Conservation (phyloP, 1,139 yeast genomes). For the Martiniozyma asiatica region DNA sequence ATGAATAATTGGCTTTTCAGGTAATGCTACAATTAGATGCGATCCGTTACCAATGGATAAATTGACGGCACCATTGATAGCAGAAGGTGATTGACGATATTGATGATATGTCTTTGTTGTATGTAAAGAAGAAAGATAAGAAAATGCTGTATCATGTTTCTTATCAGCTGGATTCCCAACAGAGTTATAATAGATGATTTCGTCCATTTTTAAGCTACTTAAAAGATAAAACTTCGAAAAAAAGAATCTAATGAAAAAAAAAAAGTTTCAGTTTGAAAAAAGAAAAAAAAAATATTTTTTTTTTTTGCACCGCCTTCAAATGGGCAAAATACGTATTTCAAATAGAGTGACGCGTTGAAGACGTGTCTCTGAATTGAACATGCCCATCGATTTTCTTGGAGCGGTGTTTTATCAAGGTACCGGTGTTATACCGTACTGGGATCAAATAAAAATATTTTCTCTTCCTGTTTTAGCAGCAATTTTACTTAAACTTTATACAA, state of each 20-base stretch:
- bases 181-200: slow-evolving; percentile 43
- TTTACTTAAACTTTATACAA: slow-evolving; percentile 51
- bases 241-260: not conserved
- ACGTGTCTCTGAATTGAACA: slow-evolving; percentile 18
- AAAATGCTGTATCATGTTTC: slow-evolving; percentile 33
- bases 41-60: slow-evolving; percentile 33
- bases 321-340: too few relatives aligned
- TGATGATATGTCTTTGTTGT: slow-evolving; percentile 37
- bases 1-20: slow-evolving; percentile 59
- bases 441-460: slow-evolving; percentile 37
- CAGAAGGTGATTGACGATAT: slow-evolving; percentile 42
- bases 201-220: slow-evolving; percentile 46
- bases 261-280: slow-evolving; percentile 1
- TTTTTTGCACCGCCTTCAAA: too few relatives aligned
- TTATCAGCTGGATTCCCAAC: slow-evolving; percentile 38
- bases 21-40: slow-evolving; percentile 44
- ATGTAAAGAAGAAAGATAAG: slow-evolving; percentile 37
- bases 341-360: too few relatives aligned
- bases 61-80: slow-evolving; percentile 29
- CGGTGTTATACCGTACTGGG: slow-evolving; percentile 62
- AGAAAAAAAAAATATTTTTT: slow-evolving; percentile 2
- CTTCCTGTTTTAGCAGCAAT: slow-evolving; percentile 39
- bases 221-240: not conserved
- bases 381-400: slow-evolving; percentile 78
- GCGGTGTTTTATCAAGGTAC: slow-evolving; percentile 61